Conservation (phyloP, 129 eudicot genomes). For the Arctium lappa region DNA sequence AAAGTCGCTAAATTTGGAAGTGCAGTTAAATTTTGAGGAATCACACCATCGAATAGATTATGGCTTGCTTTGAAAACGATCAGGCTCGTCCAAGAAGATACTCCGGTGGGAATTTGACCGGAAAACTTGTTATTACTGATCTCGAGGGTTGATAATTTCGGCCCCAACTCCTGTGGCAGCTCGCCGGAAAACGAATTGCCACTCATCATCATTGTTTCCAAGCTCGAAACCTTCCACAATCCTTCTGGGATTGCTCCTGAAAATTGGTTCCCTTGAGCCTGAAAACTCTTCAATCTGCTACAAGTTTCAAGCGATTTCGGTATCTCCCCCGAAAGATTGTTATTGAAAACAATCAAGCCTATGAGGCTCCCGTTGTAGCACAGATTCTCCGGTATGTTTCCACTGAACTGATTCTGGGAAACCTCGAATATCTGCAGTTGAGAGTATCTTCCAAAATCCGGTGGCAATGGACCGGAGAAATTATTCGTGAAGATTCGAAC, state of each 20-base stretch:
- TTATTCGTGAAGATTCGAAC: conserved; percentile 45
- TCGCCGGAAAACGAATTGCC: conserved; percentile 55
- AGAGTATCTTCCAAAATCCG: conserved; percentile 68
- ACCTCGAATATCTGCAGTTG: conserved; percentile 48
- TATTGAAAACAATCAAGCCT: conserved; percentile 41
- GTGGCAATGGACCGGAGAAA: conserved; percentile 61
- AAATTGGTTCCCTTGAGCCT: conserved; percentile 36
- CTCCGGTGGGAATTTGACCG: conserved; percentile 50
- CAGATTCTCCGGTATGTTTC: conserved; percentile 48
- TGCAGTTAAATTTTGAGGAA: conserved; percentile 64
- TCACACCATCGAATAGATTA: conserved; percentile 48
- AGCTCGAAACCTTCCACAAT: conserved; percentile 48
- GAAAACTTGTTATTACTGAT: conserved; percentile 63
- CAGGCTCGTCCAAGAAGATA: conserved; percentile 55
- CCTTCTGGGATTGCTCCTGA: conserved; percentile 67
- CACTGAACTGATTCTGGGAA: conserved; percentile 37
- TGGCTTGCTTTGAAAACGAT: conserved; percentile 53
- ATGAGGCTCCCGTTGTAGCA: conserved; percentile 42
- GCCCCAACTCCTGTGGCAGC: conserved; percentile 49
- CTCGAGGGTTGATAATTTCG: conserved; percentile 42
- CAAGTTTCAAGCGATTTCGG: conserved; percentile 58
- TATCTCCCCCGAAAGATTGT: conserved; percentile 51
- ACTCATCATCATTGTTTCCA: conserved; percentile 33
- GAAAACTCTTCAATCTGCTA: conserved; percentile 42
- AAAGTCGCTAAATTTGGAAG: conserved; percentile 37